Evolutionary conservation across 73 alveolate species (phyloP), one percentile per base, ranked within the genome.

Genomic region (Paramecium octaurelia): DNA sequence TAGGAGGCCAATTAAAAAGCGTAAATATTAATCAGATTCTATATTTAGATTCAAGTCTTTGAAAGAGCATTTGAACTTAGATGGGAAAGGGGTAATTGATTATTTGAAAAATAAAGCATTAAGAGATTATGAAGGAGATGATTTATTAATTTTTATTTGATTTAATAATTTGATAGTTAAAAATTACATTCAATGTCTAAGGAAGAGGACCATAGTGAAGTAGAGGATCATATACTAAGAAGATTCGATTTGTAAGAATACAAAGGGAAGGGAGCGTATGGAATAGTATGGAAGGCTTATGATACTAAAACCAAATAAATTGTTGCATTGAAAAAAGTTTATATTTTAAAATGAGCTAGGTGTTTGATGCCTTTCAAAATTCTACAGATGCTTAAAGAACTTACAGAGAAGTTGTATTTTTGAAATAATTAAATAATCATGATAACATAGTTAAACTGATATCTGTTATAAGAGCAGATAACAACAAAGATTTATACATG

Each of bases 191-290:
- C 43, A 23, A 86, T 86, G 69, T 64, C 84, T 9, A 58, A 86
- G 75, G 95, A 64, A 58, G 86, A 86, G 4, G 89, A 50, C 23
- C 93, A 70, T 24, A 60, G 92, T 83, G 98, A 96, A 68, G 93
- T 96, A 12, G 98, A 96, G 70, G 94, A 94, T 42, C 97, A 95
- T 68, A 95, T 96, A 2, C 77, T 96, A 60, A 96, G 92, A 70
- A 94, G 94, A 84, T 96, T 95, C 80, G 98, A 96, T 58, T 86
- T 96, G 16, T 92, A 95, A 35, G 86, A 96, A 70, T 95, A 93
- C 86, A 85, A 96, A 50, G 99, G 99, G 18, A 93, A 96, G 86
- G 99, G 99, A 6, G 98, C 99, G 6, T 96, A 97, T 92, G 99
- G 99, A 23, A 92, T 97, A 6, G 99, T 97, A 20, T 97, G 98